phyloP scores from a whole-genome alignment of 208 protist genomes.

The Crithidia fasciculata region DNA sequence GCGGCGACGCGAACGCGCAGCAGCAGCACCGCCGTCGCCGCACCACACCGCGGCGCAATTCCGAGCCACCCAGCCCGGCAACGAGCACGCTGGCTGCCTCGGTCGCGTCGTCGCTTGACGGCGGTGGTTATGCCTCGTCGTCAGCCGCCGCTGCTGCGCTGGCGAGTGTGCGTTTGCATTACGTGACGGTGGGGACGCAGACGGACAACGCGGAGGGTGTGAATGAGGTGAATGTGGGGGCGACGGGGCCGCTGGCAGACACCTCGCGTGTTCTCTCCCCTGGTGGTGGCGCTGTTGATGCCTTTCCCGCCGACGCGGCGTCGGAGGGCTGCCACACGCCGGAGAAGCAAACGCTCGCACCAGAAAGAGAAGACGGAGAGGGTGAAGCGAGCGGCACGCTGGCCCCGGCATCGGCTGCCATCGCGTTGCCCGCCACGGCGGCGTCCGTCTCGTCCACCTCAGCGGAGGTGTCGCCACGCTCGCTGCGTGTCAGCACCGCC shows the following conservation, averaged over 20 bases:
- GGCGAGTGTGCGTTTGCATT: constrained; percentile 13
- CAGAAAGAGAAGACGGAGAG: neutral
- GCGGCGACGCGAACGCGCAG: constrained; percentile 11
- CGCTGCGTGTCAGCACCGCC: constrained; percentile 7
- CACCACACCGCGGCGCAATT: constrained; percentile 44
- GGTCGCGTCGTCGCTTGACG: constrained; percentile 31
- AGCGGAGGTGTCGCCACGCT: constrained; percentile 30
- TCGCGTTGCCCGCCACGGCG: constrained; percentile 7
- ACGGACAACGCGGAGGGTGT: constrained; percentile 6
- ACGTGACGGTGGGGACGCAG: constrained; percentile 31
- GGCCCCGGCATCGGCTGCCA: neutral
- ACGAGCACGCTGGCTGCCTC: constrained; percentile 50
- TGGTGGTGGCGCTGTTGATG: too few relatives aligned
- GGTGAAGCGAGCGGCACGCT: neutral
- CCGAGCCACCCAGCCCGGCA: constrained; percentile 37
- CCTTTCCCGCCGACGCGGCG: neutral
- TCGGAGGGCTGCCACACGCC: constrained; percentile 4
- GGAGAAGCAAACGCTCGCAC: neutral
- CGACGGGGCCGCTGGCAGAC: too few relatives aligned
- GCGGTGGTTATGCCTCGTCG: neutral
- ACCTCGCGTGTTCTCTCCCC: too few relatives aligned
- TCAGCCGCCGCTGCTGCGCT: constrained; percentile 7
- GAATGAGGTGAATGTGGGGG: too few relatives aligned
- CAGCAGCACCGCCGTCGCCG: constrained; percentile 36
- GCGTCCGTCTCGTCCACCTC: constrained; percentile 32